Evolutionary conservation across 192 early-diverging fungal species (phyloP).

Genomic region (Backusella morwellensis): DNA sequence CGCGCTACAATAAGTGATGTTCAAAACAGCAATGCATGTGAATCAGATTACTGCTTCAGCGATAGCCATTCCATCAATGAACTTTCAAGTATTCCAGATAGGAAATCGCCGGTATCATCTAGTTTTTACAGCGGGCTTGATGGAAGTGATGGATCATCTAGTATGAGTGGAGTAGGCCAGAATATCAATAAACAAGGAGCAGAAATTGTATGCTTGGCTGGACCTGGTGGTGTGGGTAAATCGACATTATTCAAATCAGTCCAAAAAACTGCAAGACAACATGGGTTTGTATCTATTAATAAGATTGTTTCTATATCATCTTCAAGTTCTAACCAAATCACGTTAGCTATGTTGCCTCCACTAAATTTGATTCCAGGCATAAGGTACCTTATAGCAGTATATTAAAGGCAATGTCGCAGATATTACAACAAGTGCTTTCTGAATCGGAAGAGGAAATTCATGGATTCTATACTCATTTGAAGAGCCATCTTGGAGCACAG

Average conservation of each 20-base stretch:
- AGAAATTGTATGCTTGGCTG: conserved; percentile 19
- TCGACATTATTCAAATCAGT: conserved; percentile 25
- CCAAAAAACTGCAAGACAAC: conserved; percentile 25
- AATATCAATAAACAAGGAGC: background rate
- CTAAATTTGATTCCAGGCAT: conserved; percentile 31
- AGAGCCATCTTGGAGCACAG: conserved; percentile 11
- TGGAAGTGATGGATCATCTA: conserved; percentile 22
- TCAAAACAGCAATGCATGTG: background rate
- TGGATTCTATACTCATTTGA: conserved; percentile 16
- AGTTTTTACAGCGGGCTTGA: conserved; percentile 22
- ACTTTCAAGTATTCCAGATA: background rate
- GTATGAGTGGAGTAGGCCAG: background rate
- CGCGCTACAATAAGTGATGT: background rate
- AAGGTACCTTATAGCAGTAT: conserved; percentile 30
- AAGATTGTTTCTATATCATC: background rate
- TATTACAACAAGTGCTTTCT: conserved; percentile 32
- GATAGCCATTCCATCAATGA: conserved; percentile 7
- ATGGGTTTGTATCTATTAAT: conserved; percentile 9
- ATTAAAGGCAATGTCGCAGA: conserved; percentile 28
- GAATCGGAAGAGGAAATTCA: conserved; percentile 29
- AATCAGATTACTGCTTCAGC: background rate
- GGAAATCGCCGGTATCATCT: conserved; percentile 7
- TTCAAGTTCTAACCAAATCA: background rate
- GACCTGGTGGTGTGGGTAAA: conserved; percentile 33
- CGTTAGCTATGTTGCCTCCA: conserved; percentile 23